Conservation (phyloP, 2,329 filamentous ascomycete species). For the Hymenoscyphus repandus region DNA sequence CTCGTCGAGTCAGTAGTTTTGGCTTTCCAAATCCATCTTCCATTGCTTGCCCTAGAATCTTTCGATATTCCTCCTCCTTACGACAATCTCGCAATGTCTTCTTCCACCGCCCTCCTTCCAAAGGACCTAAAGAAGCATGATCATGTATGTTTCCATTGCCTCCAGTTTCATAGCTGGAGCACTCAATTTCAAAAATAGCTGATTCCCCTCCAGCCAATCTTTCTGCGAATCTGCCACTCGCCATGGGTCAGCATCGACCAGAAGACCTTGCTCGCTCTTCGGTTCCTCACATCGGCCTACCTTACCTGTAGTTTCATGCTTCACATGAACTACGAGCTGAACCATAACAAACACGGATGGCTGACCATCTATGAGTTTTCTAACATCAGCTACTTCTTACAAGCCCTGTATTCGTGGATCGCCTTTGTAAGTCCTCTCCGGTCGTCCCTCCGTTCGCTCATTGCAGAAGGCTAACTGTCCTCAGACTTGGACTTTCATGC, state of each 20-base stretch:
- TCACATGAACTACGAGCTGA: slow-evolving; percentile 25
- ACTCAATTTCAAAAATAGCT: background rate
- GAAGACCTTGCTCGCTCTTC: slow-evolving; percentile 24
- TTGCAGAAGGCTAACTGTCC: background rate
- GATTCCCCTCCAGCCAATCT: slow-evolving; percentile 25
- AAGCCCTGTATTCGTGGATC: slow-evolving; percentile 27
- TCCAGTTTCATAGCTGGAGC: slow-evolving; percentile 5
- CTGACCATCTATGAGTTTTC: slow-evolving; percentile 27
- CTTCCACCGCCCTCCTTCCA: slow-evolving; percentile 31
- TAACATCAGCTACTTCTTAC: slow-evolving; percentile 27
- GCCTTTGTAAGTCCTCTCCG: slow-evolving; percentile 26
- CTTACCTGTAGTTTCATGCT: slow-evolving; percentile 21
- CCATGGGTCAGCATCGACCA: slow-evolving; percentile 30
- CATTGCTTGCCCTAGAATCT: slow-evolving; percentile 3
- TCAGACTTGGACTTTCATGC: slow-evolving; percentile 32
- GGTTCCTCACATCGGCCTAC: slow-evolving; percentile 23
- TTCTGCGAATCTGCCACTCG: slow-evolving; percentile 32
- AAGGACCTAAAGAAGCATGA: slow-evolving; percentile 24
- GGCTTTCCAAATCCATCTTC: background rate
- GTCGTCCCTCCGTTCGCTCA: background rate
- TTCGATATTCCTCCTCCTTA: background rate
- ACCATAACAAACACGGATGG: slow-evolving; percentile 16
- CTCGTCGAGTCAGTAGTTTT: background rate
- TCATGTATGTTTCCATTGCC: slow-evolving; percentile 19
- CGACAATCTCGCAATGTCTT: slow-evolving; percentile 24